These are phyloP conservation scores for Penicillium italicum DNA, from an alignment of 2,329 filamentous ascomycete genomes.

Conservation along the genomic window DNA sequence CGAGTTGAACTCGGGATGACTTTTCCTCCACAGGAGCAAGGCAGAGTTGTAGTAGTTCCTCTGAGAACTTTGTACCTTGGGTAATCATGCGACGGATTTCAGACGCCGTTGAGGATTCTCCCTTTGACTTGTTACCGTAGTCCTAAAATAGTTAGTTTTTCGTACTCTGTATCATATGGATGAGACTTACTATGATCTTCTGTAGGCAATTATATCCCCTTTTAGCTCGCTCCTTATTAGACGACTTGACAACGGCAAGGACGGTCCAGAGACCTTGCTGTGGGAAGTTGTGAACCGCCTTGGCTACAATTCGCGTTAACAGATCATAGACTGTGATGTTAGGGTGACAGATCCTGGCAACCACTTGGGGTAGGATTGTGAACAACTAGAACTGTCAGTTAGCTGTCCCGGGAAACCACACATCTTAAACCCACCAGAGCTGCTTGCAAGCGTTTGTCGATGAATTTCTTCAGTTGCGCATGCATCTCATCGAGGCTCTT, in stretches of 20 bases:
- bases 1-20: constrained; percentile 69
- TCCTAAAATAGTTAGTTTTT: constrained; percentile 39
- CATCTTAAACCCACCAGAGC: constrained; percentile 37
- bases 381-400: constrained; percentile 42
- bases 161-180: not conserved
- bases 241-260: constrained; percentile 80
- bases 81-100: constrained; percentile 71
- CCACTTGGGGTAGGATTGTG: constrained; percentile 79
- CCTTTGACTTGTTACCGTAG: constrained; percentile 48
- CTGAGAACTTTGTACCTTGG: constrained; percentile 76
- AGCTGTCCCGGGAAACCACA: not conserved
- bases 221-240: constrained; percentile 63
- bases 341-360: constrained; percentile 90
- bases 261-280: constrained; percentile 90
- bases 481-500: constrained; percentile 68
- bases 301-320: constrained; percentile 74
- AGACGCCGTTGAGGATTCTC: constrained; percentile 36
- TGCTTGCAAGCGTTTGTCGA: constrained; percentile 49
- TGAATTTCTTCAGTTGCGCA: constrained; percentile 73
- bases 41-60: constrained; percentile 76
- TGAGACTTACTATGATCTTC: constrained; percentile 37
- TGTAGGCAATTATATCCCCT: constrained; percentile 49
- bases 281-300: constrained; percentile 81
- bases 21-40: constrained; percentile 72
- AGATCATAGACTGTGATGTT: constrained; percentile 73